These are phyloP conservation scores for Sordariomycetes sp. DNA, from an alignment of 2,329 filamentous ascomycete species.

Conservation along the genomic window DNA sequence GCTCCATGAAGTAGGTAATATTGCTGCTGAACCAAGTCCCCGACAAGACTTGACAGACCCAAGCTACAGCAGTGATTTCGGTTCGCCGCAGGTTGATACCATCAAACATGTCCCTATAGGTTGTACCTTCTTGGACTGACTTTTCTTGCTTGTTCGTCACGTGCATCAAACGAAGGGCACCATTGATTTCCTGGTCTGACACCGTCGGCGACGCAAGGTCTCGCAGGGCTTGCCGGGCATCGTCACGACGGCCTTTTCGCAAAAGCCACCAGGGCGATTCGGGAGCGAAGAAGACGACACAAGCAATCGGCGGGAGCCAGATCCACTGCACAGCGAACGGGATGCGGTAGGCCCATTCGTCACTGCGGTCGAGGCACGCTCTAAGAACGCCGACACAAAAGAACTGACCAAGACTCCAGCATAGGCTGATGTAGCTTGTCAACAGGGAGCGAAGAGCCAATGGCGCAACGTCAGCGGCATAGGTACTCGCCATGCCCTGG, in stretches of 20 bases:
- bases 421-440: conserved; percentile 69
- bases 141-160: conserved; percentile 78
- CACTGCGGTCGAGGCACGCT: conserved; percentile 52
- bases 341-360: conserved; percentile 62
- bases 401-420: conserved; percentile 68
- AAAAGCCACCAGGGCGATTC: conserved; percentile 73
- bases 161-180: conserved; percentile 86
- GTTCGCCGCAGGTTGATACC: conserved; percentile 71
- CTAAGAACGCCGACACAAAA: conserved; percentile 68
- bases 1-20: conserved; percentile 53
- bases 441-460: conserved; percentile 61
- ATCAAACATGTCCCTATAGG: conserved; percentile 76
- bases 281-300: conserved; percentile 59
- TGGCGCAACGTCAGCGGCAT: conserved; percentile 65
- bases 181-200: conserved; percentile 68
- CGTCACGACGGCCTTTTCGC: conserved; percentile 51
- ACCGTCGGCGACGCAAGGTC: conserved; percentile 56
- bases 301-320: conserved; percentile 59
- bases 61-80: conserved; percentile 56
- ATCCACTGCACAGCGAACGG: conserved; percentile 72
- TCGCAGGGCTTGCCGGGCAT: conserved; percentile 57
- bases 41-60: conserved; percentile 55
- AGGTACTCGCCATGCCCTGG: conserved; percentile 51
- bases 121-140: conserved; percentile 62
- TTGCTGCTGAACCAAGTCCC: conserved; percentile 58